phyloP scores from a whole-genome alignment of 2,329 filamentous ascomycete species.

The Phyllosticta ampelicida region DNA sequence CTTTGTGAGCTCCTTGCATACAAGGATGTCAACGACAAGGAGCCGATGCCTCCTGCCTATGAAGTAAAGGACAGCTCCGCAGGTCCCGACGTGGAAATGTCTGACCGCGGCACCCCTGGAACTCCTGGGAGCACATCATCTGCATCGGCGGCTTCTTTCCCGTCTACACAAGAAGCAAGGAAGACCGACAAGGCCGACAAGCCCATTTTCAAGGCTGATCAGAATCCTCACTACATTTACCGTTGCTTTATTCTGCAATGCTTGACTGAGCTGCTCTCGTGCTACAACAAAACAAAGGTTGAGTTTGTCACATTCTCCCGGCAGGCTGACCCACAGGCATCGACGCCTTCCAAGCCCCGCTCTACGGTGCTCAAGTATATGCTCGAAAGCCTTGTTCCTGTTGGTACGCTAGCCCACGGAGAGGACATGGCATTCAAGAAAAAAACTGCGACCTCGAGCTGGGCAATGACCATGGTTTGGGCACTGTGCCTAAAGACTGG shows the following conservation, averaged over 20 bases:
- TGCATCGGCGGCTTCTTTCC: constrained; percentile 15
- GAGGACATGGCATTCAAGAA: constrained; percentile 75
- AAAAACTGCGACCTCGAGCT: constrained; percentile 69
- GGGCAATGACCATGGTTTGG: constrained; percentile 77
- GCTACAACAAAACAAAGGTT: constrained; percentile 89
- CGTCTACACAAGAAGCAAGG: constrained; percentile 31
- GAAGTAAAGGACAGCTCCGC: constrained; percentile 21
- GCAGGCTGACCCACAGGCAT: constrained; percentile 70
- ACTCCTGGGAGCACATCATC: constrained; percentile 13
- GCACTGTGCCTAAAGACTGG: constrained; percentile 80
- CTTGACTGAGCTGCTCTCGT: constrained; percentile 77
- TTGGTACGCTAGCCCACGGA: constrained; percentile 55
- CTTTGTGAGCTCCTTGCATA: constrained; percentile 87
- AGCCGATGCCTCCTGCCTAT: constrained; percentile 41
- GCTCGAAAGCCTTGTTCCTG: constrained; percentile 63
- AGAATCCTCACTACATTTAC: constrained; percentile 94
- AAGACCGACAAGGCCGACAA: constrained; percentile 48
- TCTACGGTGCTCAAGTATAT: constrained; percentile 91
- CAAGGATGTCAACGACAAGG: constrained; percentile 82
- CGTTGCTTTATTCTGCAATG: constrained; percentile 91
- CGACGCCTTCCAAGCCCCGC: constrained; percentile 86
- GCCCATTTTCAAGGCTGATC: constrained; percentile 73
- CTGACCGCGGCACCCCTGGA: constrained; percentile 16
- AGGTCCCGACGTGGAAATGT: constrained; percentile 40
- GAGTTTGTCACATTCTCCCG: constrained; percentile 99